Conservation (phyloP, 257 asterid genomes). For the Forsythia viridissima region DNA sequence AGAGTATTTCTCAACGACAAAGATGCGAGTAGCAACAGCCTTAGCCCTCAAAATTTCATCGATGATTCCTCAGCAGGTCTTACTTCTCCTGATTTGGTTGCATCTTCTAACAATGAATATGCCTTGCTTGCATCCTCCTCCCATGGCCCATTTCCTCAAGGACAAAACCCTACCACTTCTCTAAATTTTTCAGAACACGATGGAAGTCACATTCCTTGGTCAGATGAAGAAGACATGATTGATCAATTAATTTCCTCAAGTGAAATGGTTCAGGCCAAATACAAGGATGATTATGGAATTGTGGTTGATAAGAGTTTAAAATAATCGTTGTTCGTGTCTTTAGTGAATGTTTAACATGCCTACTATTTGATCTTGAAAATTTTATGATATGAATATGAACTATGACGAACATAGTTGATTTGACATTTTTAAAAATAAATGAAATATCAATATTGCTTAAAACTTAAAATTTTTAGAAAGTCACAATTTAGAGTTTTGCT, state of each 20-base stretch:
- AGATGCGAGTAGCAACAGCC: constrained; percentile 31
- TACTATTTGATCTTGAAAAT: too few species aligned
- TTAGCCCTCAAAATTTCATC: constrained; percentile 9
- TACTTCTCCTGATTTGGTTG: constrained; percentile 8
- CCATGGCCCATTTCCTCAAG: constrained; percentile 24
- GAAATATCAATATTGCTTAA: too few species aligned
- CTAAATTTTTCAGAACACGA: too few species aligned
- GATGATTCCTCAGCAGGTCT: constrained; percentile 17
- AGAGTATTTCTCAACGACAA: constrained; percentile 68
- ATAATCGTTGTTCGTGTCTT: not conserved
- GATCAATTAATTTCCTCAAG: not conserved
- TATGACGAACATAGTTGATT: too few species aligned
- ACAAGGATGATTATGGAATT: constrained; percentile 39
- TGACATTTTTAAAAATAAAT: too few species aligned
- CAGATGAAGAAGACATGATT: too few species aligned
- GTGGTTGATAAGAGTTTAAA: constrained; percentile 38
- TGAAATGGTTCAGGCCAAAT: constrained; percentile 3
- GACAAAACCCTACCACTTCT: constrained; percentile 34
- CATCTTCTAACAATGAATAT: not conserved
- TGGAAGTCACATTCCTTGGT: too few species aligned
- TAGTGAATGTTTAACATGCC: too few species aligned
- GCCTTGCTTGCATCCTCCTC: constrained; percentile 8
- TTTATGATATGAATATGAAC: too few species aligned
- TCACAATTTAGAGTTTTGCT: too few species aligned
- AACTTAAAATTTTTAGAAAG: too few species aligned